phyloP scores from a whole-genome alignment of 768 basidiomycete genomes.

The Scleroderma citrinum region DNA sequence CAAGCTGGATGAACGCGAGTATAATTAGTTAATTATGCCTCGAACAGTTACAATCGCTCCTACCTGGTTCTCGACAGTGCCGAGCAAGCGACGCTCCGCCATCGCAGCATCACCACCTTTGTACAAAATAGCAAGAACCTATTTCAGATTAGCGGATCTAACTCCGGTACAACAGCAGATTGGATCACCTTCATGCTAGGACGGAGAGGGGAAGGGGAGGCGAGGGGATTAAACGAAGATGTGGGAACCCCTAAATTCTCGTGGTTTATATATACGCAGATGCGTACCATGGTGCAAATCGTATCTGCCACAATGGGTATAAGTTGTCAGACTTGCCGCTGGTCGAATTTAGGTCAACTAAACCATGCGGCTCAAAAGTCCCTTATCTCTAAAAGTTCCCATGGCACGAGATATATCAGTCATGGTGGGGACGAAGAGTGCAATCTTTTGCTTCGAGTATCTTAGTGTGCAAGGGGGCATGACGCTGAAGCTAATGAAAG shows the following conservation, averaged over 20 bases:
- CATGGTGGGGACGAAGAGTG: too few species aligned
- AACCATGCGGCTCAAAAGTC: too few species aligned
- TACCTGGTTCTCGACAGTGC: slow-evolving; percentile 77
- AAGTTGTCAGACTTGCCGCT: not conserved
- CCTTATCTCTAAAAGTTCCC: too few species aligned
- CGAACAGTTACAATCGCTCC: not conserved
- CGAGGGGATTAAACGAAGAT: slow-evolving; percentile 8
- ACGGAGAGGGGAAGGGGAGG: slow-evolving; percentile 1
- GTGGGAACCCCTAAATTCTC: too few species aligned
- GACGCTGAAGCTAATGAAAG: too few species aligned
- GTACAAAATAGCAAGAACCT: slow-evolving; percentile 75
- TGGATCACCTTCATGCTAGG: slow-evolving; percentile 39
- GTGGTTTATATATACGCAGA: slow-evolving; percentile 1
- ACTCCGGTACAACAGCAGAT: not conserved
- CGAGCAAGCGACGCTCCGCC: slow-evolving; percentile 70
- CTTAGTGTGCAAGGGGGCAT: too few species aligned
- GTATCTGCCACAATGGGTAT: too few species aligned
- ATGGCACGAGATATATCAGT: too few species aligned
- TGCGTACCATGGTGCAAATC: not conserved
- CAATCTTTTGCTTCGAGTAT: too few species aligned
- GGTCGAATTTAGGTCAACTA: not conserved
- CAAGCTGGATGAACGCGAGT: slow-evolving; percentile 44
- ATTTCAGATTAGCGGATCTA: slow-evolving; percentile 1
- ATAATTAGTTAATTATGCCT: not conserved
- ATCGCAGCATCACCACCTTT: slow-evolving; percentile 58